Conservation (phyloP, 2,329 filamentous ascomycete genomes). For the Bipolaris gigantea region DNA sequence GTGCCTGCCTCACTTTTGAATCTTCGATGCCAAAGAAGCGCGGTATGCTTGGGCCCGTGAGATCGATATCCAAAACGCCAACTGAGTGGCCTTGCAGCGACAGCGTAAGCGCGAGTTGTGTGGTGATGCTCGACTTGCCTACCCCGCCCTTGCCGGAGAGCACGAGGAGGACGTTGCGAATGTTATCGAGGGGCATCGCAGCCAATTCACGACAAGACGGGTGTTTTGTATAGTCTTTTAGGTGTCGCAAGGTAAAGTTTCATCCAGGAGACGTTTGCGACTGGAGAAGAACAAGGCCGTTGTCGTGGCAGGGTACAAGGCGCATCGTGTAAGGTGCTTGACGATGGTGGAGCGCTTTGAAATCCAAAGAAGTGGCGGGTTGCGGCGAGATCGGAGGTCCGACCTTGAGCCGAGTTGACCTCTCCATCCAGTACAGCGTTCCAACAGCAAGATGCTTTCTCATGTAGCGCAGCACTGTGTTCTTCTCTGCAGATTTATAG, state of each 20-base stretch:
- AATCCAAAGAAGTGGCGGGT: constrained; percentile 33
- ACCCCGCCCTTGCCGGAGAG: constrained; percentile 98
- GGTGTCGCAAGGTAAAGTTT: not conserved
- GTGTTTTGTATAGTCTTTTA: not conserved
- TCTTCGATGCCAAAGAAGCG: constrained; percentile 89
- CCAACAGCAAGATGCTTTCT: no score
- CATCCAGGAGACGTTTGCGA: not conserved
- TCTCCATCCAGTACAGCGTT: not conserved
- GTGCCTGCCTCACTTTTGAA: constrained; percentile 86
- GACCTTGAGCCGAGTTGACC: constrained; percentile 7
- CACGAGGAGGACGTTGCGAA: constrained; percentile 78
- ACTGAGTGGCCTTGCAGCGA: constrained; percentile 84
- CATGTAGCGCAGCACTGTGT: no score
- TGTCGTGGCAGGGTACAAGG: constrained; percentile 5
- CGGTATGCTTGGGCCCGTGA: constrained; percentile 95
- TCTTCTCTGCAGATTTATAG: no score
- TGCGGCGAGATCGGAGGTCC: constrained; percentile 32
- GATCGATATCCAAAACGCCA: constrained; percentile 92
- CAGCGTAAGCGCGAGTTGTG: constrained; percentile 88
- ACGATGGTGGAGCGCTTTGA: constrained; percentile 34
- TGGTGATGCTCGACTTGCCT: constrained; percentile 96
- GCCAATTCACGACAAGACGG: not conserved
- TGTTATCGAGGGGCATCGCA: constrained; percentile 67
- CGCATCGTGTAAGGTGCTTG: constrained; percentile 24
- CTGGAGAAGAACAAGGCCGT: not conserved